Percentiles rank a stretch among this genome's conserved stretches.
Evolutionary conservation across 306 rosid genomes (phyloP).

Genomic region (Pyrus communis): DNA sequence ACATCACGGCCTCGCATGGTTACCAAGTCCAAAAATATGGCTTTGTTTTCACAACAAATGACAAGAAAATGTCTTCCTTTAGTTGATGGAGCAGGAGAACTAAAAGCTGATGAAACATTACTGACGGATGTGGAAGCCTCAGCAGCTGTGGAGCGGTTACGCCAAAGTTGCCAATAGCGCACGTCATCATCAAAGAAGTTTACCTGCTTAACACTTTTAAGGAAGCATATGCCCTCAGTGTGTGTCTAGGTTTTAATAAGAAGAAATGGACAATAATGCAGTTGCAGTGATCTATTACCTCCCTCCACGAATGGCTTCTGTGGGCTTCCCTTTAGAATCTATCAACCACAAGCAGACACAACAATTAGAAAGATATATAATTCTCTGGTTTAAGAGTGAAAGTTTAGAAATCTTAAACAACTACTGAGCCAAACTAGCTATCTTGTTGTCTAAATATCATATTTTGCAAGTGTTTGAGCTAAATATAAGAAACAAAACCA

Average conservation of each 20-base stretch:
- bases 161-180: constrained; percentile 96
- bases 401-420: neutral
- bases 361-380: neutral
- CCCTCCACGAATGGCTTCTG: constrained; percentile 98
- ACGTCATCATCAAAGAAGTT: constrained; percentile 88
- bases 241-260: constrained; percentile 18
- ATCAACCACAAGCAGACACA: constrained; percentile 14
- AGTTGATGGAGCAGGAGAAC: constrained; percentile 80
- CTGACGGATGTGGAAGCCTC: constrained; percentile 86
- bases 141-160: constrained; percentile 84
- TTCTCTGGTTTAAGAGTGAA: neutral
- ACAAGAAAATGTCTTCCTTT: constrained; percentile 98
- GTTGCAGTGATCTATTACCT: constrained; percentile 46
- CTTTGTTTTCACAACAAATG: constrained; percentile 91
- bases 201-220: constrained; percentile 90
- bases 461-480: neutral
- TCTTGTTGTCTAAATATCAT: neutral
- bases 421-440: neutral
- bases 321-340: constrained; percentile 84
- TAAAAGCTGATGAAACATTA: constrained; percentile 59
- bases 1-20: constrained; percentile 99
- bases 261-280: constrained; percentile 14
- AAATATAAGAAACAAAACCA: neutral
- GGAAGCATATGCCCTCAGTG: constrained; percentile 10
- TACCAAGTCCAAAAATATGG: constrained; percentile 95